Evolutionary conservation across 108 stramenopile species (phyloP).

Genomic region (Nitzschia sp.): DNA sequence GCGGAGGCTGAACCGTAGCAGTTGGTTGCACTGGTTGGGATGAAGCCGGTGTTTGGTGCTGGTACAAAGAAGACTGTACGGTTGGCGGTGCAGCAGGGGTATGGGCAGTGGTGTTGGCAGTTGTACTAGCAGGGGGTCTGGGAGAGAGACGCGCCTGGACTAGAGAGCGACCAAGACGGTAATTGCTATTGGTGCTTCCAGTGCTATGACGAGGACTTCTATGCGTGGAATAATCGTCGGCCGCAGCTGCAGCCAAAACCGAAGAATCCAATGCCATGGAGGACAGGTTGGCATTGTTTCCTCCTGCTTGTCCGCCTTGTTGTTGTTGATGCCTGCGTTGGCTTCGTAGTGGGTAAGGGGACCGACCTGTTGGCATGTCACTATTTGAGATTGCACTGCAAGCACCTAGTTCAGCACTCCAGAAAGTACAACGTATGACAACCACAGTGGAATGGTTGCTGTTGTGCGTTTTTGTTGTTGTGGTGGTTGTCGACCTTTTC

Average conservation of each 20-base stretch:
- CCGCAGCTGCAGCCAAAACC: background rate
- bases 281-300: background rate
- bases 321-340: conserved; percentile 25
- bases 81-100: too few relatives aligned
- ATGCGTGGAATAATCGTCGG: background rate
- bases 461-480: background rate
- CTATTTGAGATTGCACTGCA: background rate
- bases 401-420: too few relatives aligned
- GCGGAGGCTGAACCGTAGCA: background rate
- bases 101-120: too few relatives aligned
- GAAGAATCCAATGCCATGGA: conserved; percentile 1
- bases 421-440: too few relatives aligned
- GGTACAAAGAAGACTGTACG: too few relatives aligned
- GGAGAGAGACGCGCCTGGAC: conserved; percentile 36
- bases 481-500: background rate
- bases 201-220: conserved; percentile 8
- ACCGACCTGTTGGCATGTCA: conserved; percentile 22
- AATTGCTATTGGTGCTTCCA: background rate
- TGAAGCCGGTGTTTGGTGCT: too few relatives aligned
- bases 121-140: background rate
- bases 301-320: background rate
- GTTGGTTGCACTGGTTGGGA: too few relatives aligned
- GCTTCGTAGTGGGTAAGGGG: conserved; percentile 39
- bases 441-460: background rate
- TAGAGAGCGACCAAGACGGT: conserved; percentile 24